These are phyloP conservation scores for Passiflora organensis DNA, from an alignment of 345 rosid species.

Conservation along the genomic window DNA sequence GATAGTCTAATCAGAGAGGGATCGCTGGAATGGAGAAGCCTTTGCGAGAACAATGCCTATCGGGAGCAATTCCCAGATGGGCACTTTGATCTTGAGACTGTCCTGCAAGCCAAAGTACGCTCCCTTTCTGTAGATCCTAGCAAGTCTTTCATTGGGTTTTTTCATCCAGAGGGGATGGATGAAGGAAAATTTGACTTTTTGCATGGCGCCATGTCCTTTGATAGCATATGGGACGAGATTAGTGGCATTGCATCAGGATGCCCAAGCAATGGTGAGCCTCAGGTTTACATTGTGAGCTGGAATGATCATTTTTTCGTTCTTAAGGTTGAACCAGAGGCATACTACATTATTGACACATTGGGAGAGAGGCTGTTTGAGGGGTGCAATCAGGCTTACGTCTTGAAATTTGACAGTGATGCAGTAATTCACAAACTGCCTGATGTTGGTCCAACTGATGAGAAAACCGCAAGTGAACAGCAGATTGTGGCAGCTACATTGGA, in stretches of 20 bases:
- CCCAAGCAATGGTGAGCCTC: constrained; percentile 39
- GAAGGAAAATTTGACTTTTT: constrained; percentile 70
- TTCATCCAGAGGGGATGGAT: constrained; percentile 78
- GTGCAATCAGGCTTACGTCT: constrained; percentile 85
- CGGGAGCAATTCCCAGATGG: constrained; percentile 77
- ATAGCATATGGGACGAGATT: constrained; percentile 91
- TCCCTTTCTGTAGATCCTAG: constrained; percentile 58
- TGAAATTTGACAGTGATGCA: constrained; percentile 68
- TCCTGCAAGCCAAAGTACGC: constrained; percentile 78
- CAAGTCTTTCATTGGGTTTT: constrained; percentile 88
- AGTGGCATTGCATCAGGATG: constrained; percentile 44
- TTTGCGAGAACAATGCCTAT: constrained; percentile 73
- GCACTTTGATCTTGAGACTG: constrained; percentile 93
- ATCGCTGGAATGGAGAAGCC: constrained; percentile 88
- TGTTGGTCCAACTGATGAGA: constrained; percentile 38
- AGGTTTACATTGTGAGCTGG: constrained; percentile 90
- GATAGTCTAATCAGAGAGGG: constrained; percentile 90
- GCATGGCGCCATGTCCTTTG: constrained; percentile 88
- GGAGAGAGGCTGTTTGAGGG: constrained; percentile 99
- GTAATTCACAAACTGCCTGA: constrained; percentile 42
- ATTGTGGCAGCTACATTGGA: constrained; percentile 21
- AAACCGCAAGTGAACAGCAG: constrained; percentile 32
- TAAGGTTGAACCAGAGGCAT: constrained; percentile 75
- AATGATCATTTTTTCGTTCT: constrained; percentile 95
- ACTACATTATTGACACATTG: constrained; percentile 81